Conservation (phyloP, 495 filamentous ascomycete species). For the Wilcoxina mikolae region DNA sequence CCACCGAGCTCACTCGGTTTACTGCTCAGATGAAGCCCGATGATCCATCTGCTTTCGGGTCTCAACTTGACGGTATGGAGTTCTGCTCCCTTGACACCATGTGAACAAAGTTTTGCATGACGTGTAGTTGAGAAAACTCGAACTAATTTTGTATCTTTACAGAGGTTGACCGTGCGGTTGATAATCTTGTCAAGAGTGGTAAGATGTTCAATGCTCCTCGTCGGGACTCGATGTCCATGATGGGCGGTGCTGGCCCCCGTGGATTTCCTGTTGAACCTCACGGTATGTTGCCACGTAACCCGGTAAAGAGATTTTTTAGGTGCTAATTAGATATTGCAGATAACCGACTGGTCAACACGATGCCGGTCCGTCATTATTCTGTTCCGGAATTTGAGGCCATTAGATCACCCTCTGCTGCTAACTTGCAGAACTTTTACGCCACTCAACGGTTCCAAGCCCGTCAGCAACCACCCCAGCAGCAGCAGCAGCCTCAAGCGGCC, state of each 20-base stretch:
- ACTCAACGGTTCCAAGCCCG: constrained; percentile 73
- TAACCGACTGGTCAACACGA: constrained; percentile 21
- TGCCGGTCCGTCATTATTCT: constrained; percentile 56
- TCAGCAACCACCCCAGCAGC: constrained; percentile 61
- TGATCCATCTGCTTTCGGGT: constrained; percentile 63
- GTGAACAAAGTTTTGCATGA: too few species aligned
- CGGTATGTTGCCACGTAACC: constrained; percentile 30
- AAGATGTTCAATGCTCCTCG: constrained; percentile 73
- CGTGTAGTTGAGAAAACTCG: neutral
- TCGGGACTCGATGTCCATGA: constrained; percentile 72
- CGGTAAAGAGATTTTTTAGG: constrained; percentile 3
- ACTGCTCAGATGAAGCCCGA: constrained; percentile 63
- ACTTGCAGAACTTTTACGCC: constrained; percentile 86
- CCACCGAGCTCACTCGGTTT: constrained; percentile 42
- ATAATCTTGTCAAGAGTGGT: constrained; percentile 89
- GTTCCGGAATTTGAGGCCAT: constrained; percentile 63
- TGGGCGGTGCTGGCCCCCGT: constrained; percentile 39
- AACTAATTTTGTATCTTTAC: constrained; percentile 23
- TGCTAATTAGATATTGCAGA: constrained; percentile 8
- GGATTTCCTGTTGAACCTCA: constrained; percentile 40
- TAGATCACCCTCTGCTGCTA: constrained; percentile 56
- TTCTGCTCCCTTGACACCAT: too few species aligned
- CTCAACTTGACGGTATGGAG: constrained; percentile 79
- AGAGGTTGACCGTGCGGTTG: constrained; percentile 94
- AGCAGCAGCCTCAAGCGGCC: constrained; percentile 66